Base-by-base conservation (phyloP, 2,329 filamentous ascomycete species). In the Xylaria digitata region DNA sequence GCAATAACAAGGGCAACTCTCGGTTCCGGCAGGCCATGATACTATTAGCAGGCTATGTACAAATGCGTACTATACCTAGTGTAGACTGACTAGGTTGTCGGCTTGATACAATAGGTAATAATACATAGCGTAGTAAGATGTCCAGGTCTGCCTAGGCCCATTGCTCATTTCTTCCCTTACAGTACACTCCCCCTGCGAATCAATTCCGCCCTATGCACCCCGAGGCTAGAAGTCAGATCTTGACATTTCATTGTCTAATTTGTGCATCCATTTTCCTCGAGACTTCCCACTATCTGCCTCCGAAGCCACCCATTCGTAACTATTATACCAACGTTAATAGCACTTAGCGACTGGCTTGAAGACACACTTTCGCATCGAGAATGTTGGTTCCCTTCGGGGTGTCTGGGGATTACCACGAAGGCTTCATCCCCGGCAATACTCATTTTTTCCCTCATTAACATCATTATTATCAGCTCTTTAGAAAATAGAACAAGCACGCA, bases 331-430 rank as follows among this genome's bases (percentile, higher is more conserved):
- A 3, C 17, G 37, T 8, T 56, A 42, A 46, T 45, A 60, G 42
- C 50, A 56, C 21, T 17, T 26, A 23, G 8, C 49, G 42, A 56
- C 45, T 32, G 15, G 30, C 21, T 11, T 37, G 37, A 59, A 23
- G 37, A 49, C 23, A 52, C 55, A 21, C 37, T 32, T 52, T 6
- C 7, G 43, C 30, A 19, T 32, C 48, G 53, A 61, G 57, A 49
- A 58, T 65, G 65, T 40, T 58, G 56, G 57, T 54, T 65, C 45
- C 61, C 61, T 54, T 61, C 56, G 65, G 57, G 65, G 56, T 65
- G 45, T 48, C 46, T 46, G 57, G 61, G 52, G 52, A 57, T 50
- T 26, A 61, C 52, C 23, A 42, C 57, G 19, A 43, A 56, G 61
- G 26, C 52, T 67, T 58, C 52, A 50, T 57, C 56, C 42, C 53